Evolutionary conservation across 2,329 filamentous ascomycete genomes (phyloP), one percentile per base, ranked within the genome.

Genomic region (Arachnomyces sp.): DNA sequence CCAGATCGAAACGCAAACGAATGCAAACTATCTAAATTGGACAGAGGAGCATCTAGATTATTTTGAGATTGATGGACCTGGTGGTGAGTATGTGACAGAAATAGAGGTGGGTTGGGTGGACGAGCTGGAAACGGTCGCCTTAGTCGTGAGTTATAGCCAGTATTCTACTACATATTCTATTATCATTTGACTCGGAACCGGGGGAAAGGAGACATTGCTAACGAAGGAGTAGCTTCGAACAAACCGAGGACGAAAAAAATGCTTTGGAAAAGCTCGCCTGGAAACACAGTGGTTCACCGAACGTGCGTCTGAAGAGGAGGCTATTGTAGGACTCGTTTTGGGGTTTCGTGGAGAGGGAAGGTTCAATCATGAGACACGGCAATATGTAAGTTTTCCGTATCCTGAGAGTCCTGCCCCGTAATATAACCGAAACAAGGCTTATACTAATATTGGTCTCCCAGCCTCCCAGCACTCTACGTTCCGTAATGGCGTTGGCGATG

Each of bases 201-300:
- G 9, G 15, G n/a, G 7, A n/a, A 13, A n/a, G 3, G 18, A 18
- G 4, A 1, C 14, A 36, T 17, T 18, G 3, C 9, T 34, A 34
- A 16, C 32, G 13, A 34, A 34, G 11, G 32, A n/a, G n/a, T 17
- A 39, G 37, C 11, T 39, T 21, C 37, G 31, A 12, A 39, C 37
- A 29, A 39, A 34, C 30, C 14, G 7, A 14, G 37, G 17, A 33
- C 29, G 37, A 39, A 29, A 39, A 28, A 14, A 15, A 4, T 32
- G 29, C 30, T 34, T 39, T 28, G 37, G 37, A 7, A 31, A 39
- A 7, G 7, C 12, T n/a, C n/a, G n/a, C n/a, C n/a, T n/a, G n/a
- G n/a, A n/a, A n/a, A n/a, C n/a, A n/a, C n/a, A n/a, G n/a, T n/a
- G n/a, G n/a, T n/a, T n/a, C n/a, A n/a, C n/a, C n/a, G n/a, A n/a